Evolutionary conservation across 169 alveolate species (phyloP), one percentile per base, ranked within the genome.

Genomic region (Ichthyophthirius multifiliis): DNA sequence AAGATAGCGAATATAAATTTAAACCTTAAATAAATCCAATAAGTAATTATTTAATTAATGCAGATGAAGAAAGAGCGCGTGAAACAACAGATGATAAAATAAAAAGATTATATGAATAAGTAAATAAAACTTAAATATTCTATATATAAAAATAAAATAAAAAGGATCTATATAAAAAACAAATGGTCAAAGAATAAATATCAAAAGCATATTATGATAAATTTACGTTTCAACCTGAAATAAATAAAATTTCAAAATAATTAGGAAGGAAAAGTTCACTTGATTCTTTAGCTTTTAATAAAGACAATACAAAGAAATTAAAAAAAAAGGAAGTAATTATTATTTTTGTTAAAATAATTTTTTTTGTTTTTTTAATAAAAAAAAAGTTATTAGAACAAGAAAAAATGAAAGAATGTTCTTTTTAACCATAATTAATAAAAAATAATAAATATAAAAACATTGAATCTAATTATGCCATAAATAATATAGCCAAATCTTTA

Each of bases 21-120:
- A 81, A 71, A 18, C 86, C 86, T 23, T 9, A 35, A 15, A 43
- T 81, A 2, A 81, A 81, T 48, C 41, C 35, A 71, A 43, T 47
- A 9, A 71, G 82, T 73, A 65, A 67, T 12, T 43, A 46, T 27
- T 45, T 81, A 20, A 20, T 81, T 10, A 82, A 81, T 48, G 73
- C 82, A 16, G 76, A 81, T 73, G 86, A 81, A 55, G 81, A 67
- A 15, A 81, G 86, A 48, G 48, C 65, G 6, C n/a, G 43, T 18
- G 86, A 81, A 43, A 73, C 76, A 7, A 27, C 64, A 15, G 18
- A 74, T 5, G 81, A 81, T 47, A 81, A 81, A 39, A 48, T 47
- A 15, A 55, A 67, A 23, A 67, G 86, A n/a, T 32, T 81, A 23
- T 76, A 71, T 43, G 44, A 35, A 41, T n/a, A 67, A 39, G 77